Evolutionary conservation across 345 rosid genomes (phyloP).

Genomic region (Populus euphratica): DNA sequence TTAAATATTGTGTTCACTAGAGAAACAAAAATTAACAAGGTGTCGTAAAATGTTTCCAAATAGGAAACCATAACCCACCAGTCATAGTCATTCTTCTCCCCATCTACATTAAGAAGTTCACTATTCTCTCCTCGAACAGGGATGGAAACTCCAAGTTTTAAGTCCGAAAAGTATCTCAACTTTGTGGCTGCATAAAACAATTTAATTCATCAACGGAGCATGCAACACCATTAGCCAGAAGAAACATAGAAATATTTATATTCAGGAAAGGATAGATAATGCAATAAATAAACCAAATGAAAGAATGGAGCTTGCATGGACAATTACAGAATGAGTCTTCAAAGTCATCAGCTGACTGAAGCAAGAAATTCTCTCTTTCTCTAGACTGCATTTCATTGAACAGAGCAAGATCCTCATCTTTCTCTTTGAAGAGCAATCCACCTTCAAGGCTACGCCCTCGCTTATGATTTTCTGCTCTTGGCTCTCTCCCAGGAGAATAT

Average conservation of each 20-base stretch:
- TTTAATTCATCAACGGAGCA: conserved; percentile 19
- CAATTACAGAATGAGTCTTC: conserved; percentile 85
- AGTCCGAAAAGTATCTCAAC: conserved; percentile 74
- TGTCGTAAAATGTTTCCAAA: conserved; percentile 4
- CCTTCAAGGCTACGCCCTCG: conserved; percentile 76
- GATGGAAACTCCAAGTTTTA: conserved; percentile 59
- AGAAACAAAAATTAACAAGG: conserved; percentile 7
- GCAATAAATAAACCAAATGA: conserved; percentile 8
- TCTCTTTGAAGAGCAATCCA: conserved; percentile 53
- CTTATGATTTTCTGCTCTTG: conserved; percentile 54
- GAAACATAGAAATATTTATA: conserved; percentile 11
- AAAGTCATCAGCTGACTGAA: conserved; percentile 67
- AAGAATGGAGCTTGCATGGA: conserved; percentile 16
- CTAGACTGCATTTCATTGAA: conserved; percentile 84
- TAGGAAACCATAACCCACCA: conserved; percentile 52
- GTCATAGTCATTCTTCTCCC: conserved; percentile 94
- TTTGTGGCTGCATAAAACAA: conserved; percentile 56
- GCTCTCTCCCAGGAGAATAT: conserved; percentile 73
- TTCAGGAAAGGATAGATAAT: background rate
- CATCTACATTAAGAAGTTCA: conserved; percentile 75
- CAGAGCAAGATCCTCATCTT: conserved; percentile 85
- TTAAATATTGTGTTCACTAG: conserved; percentile 1
- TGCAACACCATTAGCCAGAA: conserved; percentile 13
- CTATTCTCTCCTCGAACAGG: conserved; percentile 88
- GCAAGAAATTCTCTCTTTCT: conserved; percentile 82